Evolutionary conservation across 1,284 basidiomycete species (phyloP).

Genomic region (Sporisorium scitamineum): DNA sequence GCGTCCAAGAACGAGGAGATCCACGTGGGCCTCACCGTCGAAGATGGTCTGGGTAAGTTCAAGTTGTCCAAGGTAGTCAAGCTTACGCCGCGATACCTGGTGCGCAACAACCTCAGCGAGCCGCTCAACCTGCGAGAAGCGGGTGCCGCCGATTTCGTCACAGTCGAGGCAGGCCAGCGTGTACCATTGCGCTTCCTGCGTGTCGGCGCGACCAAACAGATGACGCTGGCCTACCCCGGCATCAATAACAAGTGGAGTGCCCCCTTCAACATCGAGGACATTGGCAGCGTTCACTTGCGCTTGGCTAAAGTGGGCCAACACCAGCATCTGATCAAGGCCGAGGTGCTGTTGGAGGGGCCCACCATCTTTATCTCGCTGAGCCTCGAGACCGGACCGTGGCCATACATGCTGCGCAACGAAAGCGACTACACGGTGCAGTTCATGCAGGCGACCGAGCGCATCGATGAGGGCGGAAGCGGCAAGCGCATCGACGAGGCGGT

Average conservation of each 20-base stretch:
- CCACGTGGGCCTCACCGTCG: conserved; percentile 90
- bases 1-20: conserved; percentile 80
- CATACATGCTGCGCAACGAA: conserved; percentile 90
- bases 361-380: conserved; percentile 87
- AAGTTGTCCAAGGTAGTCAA: conserved; percentile 96
- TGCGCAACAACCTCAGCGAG: conserved; percentile 83
- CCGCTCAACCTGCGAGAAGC: conserved; percentile 86
- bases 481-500: conserved; percentile 47
- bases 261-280: conserved; percentile 90
- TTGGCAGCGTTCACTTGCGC: conserved; percentile 86
- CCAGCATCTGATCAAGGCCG: conserved; percentile 79
- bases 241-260: conserved; percentile 87
- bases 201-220: conserved; percentile 73
- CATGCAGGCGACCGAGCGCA: conserved; percentile 73
- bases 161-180: conserved; percentile 73
- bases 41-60: conserved; percentile 89
- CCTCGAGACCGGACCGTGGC: conserved; percentile 80
- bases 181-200: conserved; percentile 80
- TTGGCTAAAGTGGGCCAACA: conserved; percentile 70
- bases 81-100: conserved; percentile 87
- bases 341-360: conserved; percentile 86
- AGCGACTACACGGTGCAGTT: conserved; percentile 81
- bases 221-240: conserved; percentile 85
- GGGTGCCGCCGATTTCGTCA: conserved; percentile 73
- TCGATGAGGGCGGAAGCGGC: conserved; percentile 36